Evolutionary conservation across 129 eudicot species (phyloP).

Genomic region (Oenanthe sinensis): DNA sequence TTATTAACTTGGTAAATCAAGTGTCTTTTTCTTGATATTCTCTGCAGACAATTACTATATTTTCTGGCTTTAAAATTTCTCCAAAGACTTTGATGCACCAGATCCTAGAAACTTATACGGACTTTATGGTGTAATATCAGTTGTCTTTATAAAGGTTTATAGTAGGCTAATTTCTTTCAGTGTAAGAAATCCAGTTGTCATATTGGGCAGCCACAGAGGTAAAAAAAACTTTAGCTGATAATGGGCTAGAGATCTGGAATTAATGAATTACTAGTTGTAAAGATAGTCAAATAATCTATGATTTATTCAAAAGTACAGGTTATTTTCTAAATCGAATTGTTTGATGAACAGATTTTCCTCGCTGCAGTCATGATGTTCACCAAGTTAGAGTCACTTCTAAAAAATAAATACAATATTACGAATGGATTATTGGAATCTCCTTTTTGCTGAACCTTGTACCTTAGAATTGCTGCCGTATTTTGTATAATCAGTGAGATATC

Average conservation of each 20-base stretch:
- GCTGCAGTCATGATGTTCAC: neutral
- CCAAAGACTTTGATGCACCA: neutral
- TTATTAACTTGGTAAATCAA: neutral
- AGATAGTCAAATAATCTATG: neutral
- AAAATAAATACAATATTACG: neutral
- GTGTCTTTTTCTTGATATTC: neutral
- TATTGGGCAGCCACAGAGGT: neutral
- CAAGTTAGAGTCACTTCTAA: neutral
- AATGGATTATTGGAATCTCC: neutral
- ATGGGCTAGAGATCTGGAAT: neutral
- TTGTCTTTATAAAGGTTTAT: neutral
- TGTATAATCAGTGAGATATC: neutral
- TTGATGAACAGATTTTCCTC: neutral
- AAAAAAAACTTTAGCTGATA: neutral
- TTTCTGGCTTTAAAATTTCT: neutral
- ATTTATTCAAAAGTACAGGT: neutral
- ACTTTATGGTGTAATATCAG: neutral
- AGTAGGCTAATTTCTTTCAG: neutral
- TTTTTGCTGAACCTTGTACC: neutral
- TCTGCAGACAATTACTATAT: neutral
- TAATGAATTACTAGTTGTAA: neutral
- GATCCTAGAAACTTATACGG: neutral
- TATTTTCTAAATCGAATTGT: neutral
- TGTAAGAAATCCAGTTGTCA: neutral
- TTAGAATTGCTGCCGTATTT: neutral